Conservation (phyloP, 352 stramenopile species). For the Phytophthora multivora region DNA sequence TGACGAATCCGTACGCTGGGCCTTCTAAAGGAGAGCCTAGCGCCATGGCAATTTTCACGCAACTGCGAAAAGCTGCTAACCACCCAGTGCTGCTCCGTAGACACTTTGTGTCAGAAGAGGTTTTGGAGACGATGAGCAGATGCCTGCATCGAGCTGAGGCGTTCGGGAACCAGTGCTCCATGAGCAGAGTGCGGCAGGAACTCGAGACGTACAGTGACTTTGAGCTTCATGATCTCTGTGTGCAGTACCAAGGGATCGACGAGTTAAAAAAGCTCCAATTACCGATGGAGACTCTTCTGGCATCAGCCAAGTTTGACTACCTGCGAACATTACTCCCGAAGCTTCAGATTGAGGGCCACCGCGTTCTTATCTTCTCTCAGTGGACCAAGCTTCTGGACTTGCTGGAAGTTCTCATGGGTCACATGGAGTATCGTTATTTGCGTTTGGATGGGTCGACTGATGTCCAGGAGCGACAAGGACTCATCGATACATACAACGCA, state of each 20-base stretch:
- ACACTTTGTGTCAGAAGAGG: conserved; percentile 72
- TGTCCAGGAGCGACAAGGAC: conserved; percentile 70
- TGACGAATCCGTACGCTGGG: conserved; percentile 40
- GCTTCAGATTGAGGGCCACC: conserved; percentile 87
- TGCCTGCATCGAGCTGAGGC: conserved; percentile 81
- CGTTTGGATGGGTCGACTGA: conserved; percentile 82
- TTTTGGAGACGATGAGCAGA: conserved; percentile 82
- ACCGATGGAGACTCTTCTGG: conserved; percentile 87
- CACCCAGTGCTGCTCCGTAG: conserved; percentile 95
- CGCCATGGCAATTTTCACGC: conserved; percentile 91
- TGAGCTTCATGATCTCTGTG: conserved; percentile 93
- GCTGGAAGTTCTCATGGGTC: conserved; percentile 86
- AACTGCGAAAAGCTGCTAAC: conserved; percentile 97
- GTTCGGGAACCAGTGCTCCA: conserved; percentile 84
- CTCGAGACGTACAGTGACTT: conserved; percentile 95
- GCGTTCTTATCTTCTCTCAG: conserved; percentile 97
- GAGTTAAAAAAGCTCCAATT: conserved; percentile 89
- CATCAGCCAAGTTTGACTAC: conserved; percentile 94
- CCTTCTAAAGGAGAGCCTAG: conserved; percentile 29
- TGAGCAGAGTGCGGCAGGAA: conserved; percentile 91
- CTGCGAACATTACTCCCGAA: conserved; percentile 90
- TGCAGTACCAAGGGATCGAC: conserved; percentile 84
- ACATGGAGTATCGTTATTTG: conserved; percentile 79
- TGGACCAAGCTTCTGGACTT: conserved; percentile 96
- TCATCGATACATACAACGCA: conserved; percentile 89